Evolutionary conservation across 1,284 basidiomycete genomes (phyloP), one percentile per base, ranked within the genome.

Genomic region (Salmacisia buchloeana): DNA sequence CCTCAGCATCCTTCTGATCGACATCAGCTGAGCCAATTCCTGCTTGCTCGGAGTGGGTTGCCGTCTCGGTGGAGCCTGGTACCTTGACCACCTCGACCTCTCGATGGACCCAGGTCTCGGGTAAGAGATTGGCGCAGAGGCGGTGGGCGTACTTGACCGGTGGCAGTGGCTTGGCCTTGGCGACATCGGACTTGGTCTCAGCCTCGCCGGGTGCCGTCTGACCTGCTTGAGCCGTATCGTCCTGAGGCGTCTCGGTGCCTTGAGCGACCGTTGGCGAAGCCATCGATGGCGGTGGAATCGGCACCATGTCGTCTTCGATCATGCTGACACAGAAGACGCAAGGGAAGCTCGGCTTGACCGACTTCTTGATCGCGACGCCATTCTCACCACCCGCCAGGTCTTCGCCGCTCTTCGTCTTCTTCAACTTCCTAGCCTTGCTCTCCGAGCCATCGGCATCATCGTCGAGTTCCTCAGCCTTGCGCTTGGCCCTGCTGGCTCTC

Each of bases 401-500:
- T 31, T 41, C n/a, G n/a, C n/a, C n/a, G n/a, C n/a, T 41, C 33
- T 34, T 52, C 3, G 46, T 3, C 33, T 61, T 38, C 39, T 35
- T 27, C 27, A 69, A 62, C 38, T 43, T 6, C 63, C 61, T 23
- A 61, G 62, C 59, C 60, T 67, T 43, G 63, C 65, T 34, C 63
- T 63, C 59, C 39, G 64, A 25, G 64, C 63, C 54, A 63, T 63
- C 65, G 72, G 67, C 36, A 61, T 62, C 18, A 67, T 65, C 64
- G 63, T 34, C 43, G 62, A 21, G 68, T 10, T 66, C 70, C 39
- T 69, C 65, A 35, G 63, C 62, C 21, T 64, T 62, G 90, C 92
- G n/a, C n/a, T n/a, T n/a, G 67, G 85, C 86, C 65, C 88, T 83
- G 3, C 58, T 66, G 59, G 4, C 35, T 13, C 57, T 67, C 64